phyloP scores from a whole-genome alignment of 2,329 filamentous ascomycete species.

The Ophiostoma perfectum region DNA sequence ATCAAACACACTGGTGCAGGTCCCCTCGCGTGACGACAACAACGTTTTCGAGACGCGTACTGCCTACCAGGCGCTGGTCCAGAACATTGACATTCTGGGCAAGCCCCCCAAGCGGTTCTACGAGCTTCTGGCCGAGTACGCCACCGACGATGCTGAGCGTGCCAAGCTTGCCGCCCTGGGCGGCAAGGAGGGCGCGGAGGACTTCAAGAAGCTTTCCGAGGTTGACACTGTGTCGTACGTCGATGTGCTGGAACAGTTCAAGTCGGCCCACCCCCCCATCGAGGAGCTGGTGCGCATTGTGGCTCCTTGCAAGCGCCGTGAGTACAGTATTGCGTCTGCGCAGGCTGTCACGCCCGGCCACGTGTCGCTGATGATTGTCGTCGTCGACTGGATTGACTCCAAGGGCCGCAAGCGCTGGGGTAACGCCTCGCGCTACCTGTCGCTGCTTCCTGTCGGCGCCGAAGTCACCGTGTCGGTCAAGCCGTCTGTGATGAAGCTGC shows the following conservation, averaged over 20 bases:
- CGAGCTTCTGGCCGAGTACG: slow-evolving; percentile 81
- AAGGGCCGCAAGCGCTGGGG: slow-evolving; percentile 84
- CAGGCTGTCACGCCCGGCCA: slow-evolving; percentile 86
- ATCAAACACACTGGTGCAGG: slow-evolving; percentile 78
- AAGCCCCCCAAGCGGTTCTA: slow-evolving; percentile 98
- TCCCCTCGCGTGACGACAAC: slow-evolving; percentile 75
- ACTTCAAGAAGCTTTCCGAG: slow-evolving; percentile 89
- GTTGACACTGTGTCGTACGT: slow-evolving; percentile 88
- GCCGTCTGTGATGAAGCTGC: slow-evolving; percentile 99
- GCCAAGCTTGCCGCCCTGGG: slow-evolving; percentile 71
- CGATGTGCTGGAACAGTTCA: slow-evolving; percentile 83
- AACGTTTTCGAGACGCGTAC: slow-evolving; percentile 77
- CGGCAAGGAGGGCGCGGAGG: slow-evolving; percentile 71
- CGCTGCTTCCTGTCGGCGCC: slow-evolving; percentile 65
- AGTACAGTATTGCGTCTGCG: slow-evolving; percentile 98
- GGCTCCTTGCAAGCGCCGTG: slow-evolving; percentile 85
- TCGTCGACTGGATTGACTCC: slow-evolving; percentile 90
- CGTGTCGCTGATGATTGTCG: slow-evolving; percentile 95
- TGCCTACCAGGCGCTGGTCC: slow-evolving; percentile 81
- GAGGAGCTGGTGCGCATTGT: slow-evolving; percentile 85
- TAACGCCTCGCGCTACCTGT: slow-evolving; percentile 87
- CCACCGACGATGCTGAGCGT: slow-evolving; percentile 75
- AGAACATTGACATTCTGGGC: slow-evolving; percentile 95
- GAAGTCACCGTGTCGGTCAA: slow-evolving; percentile 90
- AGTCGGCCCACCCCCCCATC: slow-evolving; percentile 81